Evolutionary conservation across 129 eudicot species (phyloP).

Genomic region (Centaurea solstitialis): DNA sequence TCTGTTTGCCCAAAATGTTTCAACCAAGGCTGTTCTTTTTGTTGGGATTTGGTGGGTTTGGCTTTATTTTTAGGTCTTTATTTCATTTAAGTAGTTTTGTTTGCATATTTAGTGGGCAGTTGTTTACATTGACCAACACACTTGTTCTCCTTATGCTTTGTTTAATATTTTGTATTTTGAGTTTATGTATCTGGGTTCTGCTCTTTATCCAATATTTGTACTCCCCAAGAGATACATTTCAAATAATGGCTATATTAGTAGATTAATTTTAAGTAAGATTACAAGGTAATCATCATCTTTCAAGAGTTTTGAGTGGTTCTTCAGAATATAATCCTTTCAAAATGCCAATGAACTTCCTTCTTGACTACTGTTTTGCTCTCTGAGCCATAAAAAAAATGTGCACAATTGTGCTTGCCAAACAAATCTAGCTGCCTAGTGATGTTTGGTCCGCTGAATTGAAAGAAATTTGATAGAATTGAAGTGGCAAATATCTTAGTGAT

Average conservation of each 20-base stretch:
- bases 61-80: background rate
- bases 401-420: background rate
- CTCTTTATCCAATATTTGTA: background rate
- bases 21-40: background rate
- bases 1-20: background rate
- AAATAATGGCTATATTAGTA: background rate
- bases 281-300: background rate
- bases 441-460: too few relatives aligned
- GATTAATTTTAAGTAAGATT: background rate
- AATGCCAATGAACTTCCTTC: background rate
- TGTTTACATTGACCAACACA: background rate
- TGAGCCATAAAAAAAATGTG: background rate
- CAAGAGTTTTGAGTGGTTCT: background rate
- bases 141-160: background rate
- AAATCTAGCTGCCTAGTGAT: background rate
- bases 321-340: background rate
- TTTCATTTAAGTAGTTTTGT: background rate
- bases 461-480: too few relatives aligned
- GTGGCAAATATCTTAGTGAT: too few relatives aligned
- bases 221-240: background rate
- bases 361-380: background rate
- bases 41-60: constrained; percentile 17
- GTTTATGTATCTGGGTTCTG: constrained; percentile 14
- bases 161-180: background rate
- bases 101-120: background rate